Evolutionary conservation across 2,329 filamentous ascomycete species (phyloP).

Genomic region (Elsinoe australis): DNA sequence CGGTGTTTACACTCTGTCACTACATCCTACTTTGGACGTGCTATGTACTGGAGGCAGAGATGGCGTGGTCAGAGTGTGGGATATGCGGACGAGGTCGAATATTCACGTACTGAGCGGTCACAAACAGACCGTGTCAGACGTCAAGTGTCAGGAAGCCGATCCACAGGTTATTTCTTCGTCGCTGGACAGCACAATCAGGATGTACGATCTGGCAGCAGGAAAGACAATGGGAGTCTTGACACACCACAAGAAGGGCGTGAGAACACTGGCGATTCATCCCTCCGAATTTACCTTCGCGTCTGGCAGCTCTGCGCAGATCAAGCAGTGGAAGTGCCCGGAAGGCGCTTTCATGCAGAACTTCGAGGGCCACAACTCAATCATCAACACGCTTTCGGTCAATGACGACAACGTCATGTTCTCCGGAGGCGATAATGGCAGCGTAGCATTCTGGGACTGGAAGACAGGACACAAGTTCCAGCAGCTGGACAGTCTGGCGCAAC

Average conservation of each 20-base stretch:
- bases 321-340: slow-evolving; percentile 98
- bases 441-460: slow-evolving; percentile 99
- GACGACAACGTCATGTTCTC: slow-evolving; percentile 93
- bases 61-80: slow-evolving; percentile 92
- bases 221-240: slow-evolving; percentile 95
- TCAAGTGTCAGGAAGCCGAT: slow-evolving; percentile 91
- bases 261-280: slow-evolving; percentile 75
- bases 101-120: slow-evolving; percentile 90
- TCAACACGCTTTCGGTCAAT: slow-evolving; percentile 89
- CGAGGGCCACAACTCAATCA: slow-evolving; percentile 89
- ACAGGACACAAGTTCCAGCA: slow-evolving; percentile 86
- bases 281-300: slow-evolving; percentile 94
- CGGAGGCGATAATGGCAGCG: slow-evolving; percentile 89
- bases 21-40: slow-evolving; percentile 94
- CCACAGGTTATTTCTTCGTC: slow-evolving; percentile 93
- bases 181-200: slow-evolving; percentile 78
- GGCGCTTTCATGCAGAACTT: slow-evolving; percentile 99
- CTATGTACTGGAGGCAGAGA: slow-evolving; percentile 91
- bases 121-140: slow-evolving; percentile 78
- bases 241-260: slow-evolving; percentile 96
- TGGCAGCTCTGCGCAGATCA: slow-evolving; percentile 86
- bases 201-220: slow-evolving; percentile 94
- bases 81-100: slow-evolving; percentile 94
- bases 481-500: slow-evolving; percentile 85
- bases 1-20: slow-evolving; percentile 82